Percentiles rank a stretch among this genome's conserved stretches.
Conservation (phyloP, 495 filamentous ascomycete genomes). For the Bryoglossum gracile region DNA sequence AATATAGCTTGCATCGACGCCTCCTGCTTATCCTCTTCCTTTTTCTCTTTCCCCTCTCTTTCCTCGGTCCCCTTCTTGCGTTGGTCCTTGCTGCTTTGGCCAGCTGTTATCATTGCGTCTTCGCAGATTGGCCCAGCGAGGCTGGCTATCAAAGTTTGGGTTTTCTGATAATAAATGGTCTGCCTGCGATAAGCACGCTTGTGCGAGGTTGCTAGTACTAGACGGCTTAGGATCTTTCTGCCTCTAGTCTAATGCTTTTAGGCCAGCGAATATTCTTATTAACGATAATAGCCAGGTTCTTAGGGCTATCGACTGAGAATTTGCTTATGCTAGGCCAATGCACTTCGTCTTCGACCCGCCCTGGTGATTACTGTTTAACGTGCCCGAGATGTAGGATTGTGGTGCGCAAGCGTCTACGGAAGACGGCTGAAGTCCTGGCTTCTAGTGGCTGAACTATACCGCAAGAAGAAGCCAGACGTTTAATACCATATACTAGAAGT, state of each 20-base stretch:
- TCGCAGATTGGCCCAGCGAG: slow-evolving; percentile 26
- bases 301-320: slow-evolving; percentile 35
- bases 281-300: slow-evolving; percentile 9
- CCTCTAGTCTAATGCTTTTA: slow-evolving; percentile 25
- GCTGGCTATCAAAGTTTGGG: slow-evolving; percentile 25
- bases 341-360: slow-evolving; percentile 35
- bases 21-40: background rate
- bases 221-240: slow-evolving; percentile 1
- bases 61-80: too few species aligned
- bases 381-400: slow-evolving; percentile 29
- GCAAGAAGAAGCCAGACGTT: slow-evolving; percentile 12
- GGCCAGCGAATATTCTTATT: slow-evolving; percentile 25
- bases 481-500: slow-evolving; percentile 15
- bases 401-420: slow-evolving; percentile 27
- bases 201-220: background rate
- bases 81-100: too few species aligned
- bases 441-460: slow-evolving; percentile 15
- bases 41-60: too few species aligned
- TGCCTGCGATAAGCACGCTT: slow-evolving; percentile 7
- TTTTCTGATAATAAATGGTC: slow-evolving; percentile 30
- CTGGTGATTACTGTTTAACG: slow-evolving; percentile 37
- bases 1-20: background rate
- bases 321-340: slow-evolving; percentile 33
- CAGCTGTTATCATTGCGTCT: too few species aligned
- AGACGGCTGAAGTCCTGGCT: slow-evolving; percentile 26